Percentiles rank a stretch among this genome's conserved stretches.
Evolutionary conservation across 1,284 basidiomycete species (phyloP).

Genomic region (Bondarzewia mesenterica): DNA sequence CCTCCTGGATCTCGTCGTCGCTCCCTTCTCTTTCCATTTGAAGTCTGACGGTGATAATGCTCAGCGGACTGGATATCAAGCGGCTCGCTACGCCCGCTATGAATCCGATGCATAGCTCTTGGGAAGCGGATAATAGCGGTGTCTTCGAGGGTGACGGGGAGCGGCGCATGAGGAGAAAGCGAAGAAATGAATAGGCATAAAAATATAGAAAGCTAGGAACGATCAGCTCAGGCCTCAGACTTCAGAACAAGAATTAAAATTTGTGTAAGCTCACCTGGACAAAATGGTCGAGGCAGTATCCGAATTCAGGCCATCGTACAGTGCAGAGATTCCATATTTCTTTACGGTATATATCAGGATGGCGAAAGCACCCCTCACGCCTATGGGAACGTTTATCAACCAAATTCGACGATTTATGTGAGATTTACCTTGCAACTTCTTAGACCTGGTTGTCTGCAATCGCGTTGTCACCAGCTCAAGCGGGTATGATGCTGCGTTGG

Average conservation of each 20-base stretch:
- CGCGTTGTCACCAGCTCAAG: slow-evolving; percentile 46
- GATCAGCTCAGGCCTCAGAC: background rate
- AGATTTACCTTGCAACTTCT: slow-evolving; percentile 10
- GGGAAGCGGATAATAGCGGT: slow-evolving; percentile 23
- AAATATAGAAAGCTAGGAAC: slow-evolving; percentile 33
- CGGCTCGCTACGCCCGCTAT: slow-evolving; percentile 45
- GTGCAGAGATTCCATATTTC: slow-evolving; percentile 31
- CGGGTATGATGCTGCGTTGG: slow-evolving; percentile 44
- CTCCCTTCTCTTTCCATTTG: slow-evolving; percentile 29
- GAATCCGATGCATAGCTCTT: slow-evolving; percentile 45
- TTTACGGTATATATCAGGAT: slow-evolving; percentile 29
- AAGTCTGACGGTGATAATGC: slow-evolving; percentile 40
- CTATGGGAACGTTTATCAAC: slow-evolving; percentile 13
- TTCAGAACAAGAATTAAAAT: background rate
- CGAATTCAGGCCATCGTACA: slow-evolving; percentile 41
- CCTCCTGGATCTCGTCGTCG: slow-evolving; percentile 17
- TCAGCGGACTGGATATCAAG: slow-evolving; percentile 45
- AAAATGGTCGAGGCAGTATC: slow-evolving; percentile 45
- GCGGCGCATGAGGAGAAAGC: slow-evolving; percentile 18
- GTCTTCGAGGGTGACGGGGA: slow-evolving; percentile 6
- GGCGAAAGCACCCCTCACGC: slow-evolving; percentile 24
- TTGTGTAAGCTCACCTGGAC: slow-evolving; percentile 46
- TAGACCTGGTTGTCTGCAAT: slow-evolving; percentile 20
- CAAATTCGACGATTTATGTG: slow-evolving; percentile 13
- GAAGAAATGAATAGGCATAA: slow-evolving; percentile 25